These are phyloP conservation scores for Phaffia rhodozyma DNA, from an alignment of 1,284 basidiomycete species.

Conservation along the genomic window DNA sequence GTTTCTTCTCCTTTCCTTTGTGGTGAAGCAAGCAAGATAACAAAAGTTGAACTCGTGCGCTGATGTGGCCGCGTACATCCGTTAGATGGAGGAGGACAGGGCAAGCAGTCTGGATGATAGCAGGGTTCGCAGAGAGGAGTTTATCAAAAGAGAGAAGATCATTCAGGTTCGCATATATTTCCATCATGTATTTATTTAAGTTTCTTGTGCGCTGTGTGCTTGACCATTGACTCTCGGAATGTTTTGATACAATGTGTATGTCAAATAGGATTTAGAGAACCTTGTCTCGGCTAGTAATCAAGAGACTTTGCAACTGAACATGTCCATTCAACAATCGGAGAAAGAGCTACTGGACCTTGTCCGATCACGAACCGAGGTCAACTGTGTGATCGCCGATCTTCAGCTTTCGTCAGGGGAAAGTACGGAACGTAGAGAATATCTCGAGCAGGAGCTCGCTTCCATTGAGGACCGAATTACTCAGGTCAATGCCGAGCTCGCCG, in stretches of 20 bases:
- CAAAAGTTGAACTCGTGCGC: background rate
- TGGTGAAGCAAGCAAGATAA: too few species aligned
- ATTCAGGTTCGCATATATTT: constrained; percentile 48
- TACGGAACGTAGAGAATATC: constrained; percentile 38
- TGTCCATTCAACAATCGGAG: constrained; percentile 30
- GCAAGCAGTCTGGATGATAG: constrained; percentile 68
- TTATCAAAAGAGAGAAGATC: constrained; percentile 68
- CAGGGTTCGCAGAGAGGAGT: constrained; percentile 67
- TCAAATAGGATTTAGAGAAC: constrained; percentile 53
- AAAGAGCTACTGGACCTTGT: constrained; percentile 49
- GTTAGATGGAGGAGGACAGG: constrained; percentile 52
- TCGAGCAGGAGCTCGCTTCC: constrained; percentile 52
- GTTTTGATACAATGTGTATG: background rate
- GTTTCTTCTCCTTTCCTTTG: constrained; percentile 3
- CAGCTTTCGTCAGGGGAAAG: constrained; percentile 55
- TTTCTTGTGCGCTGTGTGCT: background rate
- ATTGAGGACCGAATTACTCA: constrained; percentile 50
- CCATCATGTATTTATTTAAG: constrained; percentile 5
- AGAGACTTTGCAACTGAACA: constrained; percentile 50
- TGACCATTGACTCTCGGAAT: background rate
- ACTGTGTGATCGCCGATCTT: constrained; percentile 72
- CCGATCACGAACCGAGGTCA: constrained; percentile 62
- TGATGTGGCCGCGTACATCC: background rate
- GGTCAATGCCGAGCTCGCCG: constrained; percentile 51
- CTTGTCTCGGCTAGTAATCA: constrained; percentile 61